Percentiles rank a stretch among this genome's conserved stretches.
Conservation (phyloP, 2,329 filamentous ascomycete species). For the Aspergillus unguis region DNA sequence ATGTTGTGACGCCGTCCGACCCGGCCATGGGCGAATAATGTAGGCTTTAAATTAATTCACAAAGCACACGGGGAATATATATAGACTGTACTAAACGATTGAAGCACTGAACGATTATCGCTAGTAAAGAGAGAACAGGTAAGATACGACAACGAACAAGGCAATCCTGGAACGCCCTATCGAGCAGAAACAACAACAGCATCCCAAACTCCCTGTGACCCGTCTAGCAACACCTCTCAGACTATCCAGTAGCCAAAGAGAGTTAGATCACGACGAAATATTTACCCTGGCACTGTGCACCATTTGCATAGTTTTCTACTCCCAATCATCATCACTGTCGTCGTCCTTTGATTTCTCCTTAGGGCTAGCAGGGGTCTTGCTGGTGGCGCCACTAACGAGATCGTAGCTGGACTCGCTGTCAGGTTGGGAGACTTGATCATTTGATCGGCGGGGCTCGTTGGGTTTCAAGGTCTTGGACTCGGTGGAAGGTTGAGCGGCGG, state of each 20-base stretch:
- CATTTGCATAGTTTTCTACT: constrained; percentile 45
- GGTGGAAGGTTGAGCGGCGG: constrained; percentile 31
- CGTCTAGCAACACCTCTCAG: constrained; percentile 4
- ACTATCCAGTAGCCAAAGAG: constrained; percentile 18
- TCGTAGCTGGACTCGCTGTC: constrained; percentile 97
- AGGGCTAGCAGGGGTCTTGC: constrained; percentile 68
- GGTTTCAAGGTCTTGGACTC: constrained; percentile 56
- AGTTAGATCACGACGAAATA: not conserved
- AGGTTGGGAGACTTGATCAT: constrained; percentile 84
- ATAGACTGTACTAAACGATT: not conserved
- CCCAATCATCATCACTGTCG: constrained; percentile 74
- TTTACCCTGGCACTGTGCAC: too few relatives aligned
- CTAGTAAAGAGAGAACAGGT: constrained; percentile 4
- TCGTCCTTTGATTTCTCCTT: constrained; percentile 50
- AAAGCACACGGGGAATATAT: not conserved
- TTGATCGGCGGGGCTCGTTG: constrained; percentile 64
- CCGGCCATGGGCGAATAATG: too few relatives aligned
- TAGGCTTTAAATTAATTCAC: too few relatives aligned
- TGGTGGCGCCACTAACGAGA: constrained; percentile 77
- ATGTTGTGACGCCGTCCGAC: too few relatives aligned
- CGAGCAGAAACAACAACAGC: not conserved
- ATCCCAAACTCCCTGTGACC: constrained; percentile 15
- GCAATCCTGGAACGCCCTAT: constrained; percentile 1
- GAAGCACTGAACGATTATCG: constrained; percentile 6
- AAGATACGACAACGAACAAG: not conserved